phyloP scores from a whole-genome alignment of 495 filamentous ascomycete genomes.

The Aspergillus baeticus region DNA sequence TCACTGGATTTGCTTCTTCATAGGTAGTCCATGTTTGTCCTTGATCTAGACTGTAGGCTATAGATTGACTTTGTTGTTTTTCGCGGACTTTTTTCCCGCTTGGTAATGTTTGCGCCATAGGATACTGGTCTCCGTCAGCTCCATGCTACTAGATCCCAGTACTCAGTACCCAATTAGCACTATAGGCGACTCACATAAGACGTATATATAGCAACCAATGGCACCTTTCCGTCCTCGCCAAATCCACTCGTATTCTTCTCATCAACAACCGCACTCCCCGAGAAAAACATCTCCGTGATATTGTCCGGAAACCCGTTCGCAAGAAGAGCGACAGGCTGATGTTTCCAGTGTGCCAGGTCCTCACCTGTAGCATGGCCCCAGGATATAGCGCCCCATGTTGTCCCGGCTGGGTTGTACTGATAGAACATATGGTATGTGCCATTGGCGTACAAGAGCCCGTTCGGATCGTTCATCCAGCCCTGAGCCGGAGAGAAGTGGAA shows the following conservation, averaged over 20 bases:
- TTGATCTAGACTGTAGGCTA: constrained; percentile 56
- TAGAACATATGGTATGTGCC: constrained; percentile 40
- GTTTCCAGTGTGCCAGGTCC: constrained; percentile 40
- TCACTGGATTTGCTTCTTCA: constrained; percentile 53
- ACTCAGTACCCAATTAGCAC: not conserved
- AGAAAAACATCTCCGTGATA: constrained; percentile 50
- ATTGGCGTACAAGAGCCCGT: constrained; percentile 48
- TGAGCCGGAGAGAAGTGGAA: constrained; percentile 52
- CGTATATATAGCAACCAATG: constrained; percentile 57
- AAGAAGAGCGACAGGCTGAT: constrained; percentile 36
- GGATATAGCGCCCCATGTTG: constrained; percentile 35
- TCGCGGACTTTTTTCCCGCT: constrained; percentile 28
- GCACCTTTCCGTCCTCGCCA: constrained; percentile 47
- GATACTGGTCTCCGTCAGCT: constrained; percentile 15
- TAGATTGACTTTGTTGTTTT: constrained; percentile 50
- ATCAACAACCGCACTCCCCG: constrained; percentile 52
- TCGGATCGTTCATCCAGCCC: constrained; percentile 62
- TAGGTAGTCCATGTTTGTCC: constrained; percentile 51
- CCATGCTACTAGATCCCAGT: too few relatives aligned
- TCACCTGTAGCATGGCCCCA: constrained; percentile 43
- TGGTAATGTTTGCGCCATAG: constrained; percentile 20
- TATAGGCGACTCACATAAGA: constrained; percentile 30
- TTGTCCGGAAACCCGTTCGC: constrained; percentile 42
- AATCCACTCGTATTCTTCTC: constrained; percentile 57
- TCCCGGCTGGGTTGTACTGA: constrained; percentile 40